Evolutionary conservation across 139 green algal genomes (phyloP).

Genomic region (Auxenochlorella pyrenoidosa): DNA sequence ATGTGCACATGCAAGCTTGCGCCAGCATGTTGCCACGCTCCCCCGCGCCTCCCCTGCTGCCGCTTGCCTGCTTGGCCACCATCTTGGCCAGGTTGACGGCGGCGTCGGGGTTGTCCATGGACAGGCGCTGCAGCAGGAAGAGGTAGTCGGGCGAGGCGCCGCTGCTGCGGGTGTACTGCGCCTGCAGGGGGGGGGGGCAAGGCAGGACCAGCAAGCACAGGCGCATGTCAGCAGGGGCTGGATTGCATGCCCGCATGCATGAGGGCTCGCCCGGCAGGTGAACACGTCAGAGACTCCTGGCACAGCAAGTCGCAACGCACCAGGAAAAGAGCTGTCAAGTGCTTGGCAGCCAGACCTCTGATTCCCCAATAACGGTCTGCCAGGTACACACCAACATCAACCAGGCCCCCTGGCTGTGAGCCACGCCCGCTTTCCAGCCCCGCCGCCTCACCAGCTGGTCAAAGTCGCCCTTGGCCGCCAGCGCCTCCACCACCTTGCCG

Average conservation of each 20-base stretch:
- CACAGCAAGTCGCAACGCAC: background rate
- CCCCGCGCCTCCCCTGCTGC: too few species aligned
- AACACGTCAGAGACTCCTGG: too few species aligned
- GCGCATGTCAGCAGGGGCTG: background rate
- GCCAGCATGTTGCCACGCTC: too few species aligned
- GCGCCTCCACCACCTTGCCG: conserved; percentile 74
- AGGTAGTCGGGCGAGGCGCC: conserved; percentile 96
- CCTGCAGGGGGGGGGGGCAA: background rate
- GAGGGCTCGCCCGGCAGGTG: too few species aligned
- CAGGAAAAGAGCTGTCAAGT: too few species aligned
- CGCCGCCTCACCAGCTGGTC: conserved; percentile 73
- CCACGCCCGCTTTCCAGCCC: background rate
- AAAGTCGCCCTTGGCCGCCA: conserved; percentile 97
- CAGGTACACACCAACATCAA: too few species aligned
- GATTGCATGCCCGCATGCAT: background rate
- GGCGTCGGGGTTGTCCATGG: conserved; percentile 94
- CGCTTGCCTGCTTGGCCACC: conserved; percentile 82
- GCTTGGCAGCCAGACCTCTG: too few species aligned
- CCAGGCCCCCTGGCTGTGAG: too few species aligned
- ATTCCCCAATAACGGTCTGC: too few species aligned
- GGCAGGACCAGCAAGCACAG: background rate
- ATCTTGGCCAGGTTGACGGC: conserved; percentile 96
- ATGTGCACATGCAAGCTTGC: background rate
- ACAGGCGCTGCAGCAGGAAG: conserved; percentile 92
- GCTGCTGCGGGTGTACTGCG: conserved; percentile 73